Base-by-base conservation (phyloP, 2,329 filamentous ascomycete species). In the Colletotrichum nymphaeae region DNA sequence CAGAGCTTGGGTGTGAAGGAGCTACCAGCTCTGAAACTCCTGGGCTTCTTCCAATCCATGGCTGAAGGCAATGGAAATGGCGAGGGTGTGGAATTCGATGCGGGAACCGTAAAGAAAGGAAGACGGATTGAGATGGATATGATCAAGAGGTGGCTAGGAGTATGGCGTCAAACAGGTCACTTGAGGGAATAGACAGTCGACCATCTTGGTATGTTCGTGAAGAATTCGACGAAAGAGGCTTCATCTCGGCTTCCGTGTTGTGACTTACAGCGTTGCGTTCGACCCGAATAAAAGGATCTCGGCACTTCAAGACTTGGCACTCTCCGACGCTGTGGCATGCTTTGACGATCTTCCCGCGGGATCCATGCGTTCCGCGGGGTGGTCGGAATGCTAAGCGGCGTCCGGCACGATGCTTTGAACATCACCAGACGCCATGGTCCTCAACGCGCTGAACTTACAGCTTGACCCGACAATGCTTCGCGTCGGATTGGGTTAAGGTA, bases 11-110 rank as follows among this genome's bases (percentile, higher is more conserved):
- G 1, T 9, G 49, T 2, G 2, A 8, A n/a, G 6, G n/a, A 63
- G 4, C 37, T 58, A 2, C 65, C 69, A 6, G 69, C 69, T 1
- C 4, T 72, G 14, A 69, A 52, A 5, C 69, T 72, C 1, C 32
- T 72, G 3, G 65, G 69, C 0, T 72, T 72, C 52, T 72, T 72
- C 14, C 65, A 72, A 26, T 22, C 52, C 2, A 72, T 72, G 69
- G 53, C 37, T 0, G 30, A 53, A 0, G 69, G 65, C 1, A 30
- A 7, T 14, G 58, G 49, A 0, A 72, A 69, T 11, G 69, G 69
- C 0, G 69, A 72, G 32, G 69, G 65, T 2, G n/a, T 72, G 28
- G 16, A 7, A 0, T 72, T 72, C 1, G 52, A 53, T 4, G 19
- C 28, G 2, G 19, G 35, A 0, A 63, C 3, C 9, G 35, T 62